phyloP scores from a whole-genome alignment of 2,329 filamentous ascomycete species.

The Shiraia sp. region DNA sequence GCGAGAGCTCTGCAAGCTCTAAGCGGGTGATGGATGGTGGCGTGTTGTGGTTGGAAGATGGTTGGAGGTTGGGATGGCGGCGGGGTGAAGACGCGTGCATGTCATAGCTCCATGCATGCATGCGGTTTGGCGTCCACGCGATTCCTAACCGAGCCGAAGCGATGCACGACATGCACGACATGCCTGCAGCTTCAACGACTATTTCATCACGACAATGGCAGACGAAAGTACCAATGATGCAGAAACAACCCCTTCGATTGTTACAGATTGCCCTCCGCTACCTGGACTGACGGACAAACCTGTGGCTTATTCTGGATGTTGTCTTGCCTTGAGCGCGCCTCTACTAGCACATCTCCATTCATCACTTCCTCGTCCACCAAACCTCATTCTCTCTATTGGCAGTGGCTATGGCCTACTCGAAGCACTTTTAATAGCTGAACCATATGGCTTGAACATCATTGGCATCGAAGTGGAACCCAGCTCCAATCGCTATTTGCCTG shows the following conservation, averaged over 20 bases:
- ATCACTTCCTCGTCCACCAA: conserved; percentile 28
- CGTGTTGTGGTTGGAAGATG: conserved; percentile 13
- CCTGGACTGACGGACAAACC: conserved; percentile 26
- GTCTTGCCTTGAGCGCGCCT: conserved; percentile 39
- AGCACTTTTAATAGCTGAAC: conserved; percentile 40
- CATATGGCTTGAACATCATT: conserved; percentile 36
- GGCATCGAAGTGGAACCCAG: conserved; percentile 55
- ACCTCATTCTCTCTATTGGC: conserved; percentile 50
- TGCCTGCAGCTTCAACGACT: no score
- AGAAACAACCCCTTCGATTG: conserved; percentile 1
- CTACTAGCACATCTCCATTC: conserved; percentile 30
- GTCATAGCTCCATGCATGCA: no score
- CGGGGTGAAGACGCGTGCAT: no score
- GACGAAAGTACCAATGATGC: not conserved
- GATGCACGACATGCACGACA: no score
- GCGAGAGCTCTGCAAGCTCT: conserved; percentile 9
- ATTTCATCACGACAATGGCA: no score
- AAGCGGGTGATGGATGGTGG: conserved; percentile 10
- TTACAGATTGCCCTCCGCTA: conserved; percentile 1
- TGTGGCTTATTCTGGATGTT: conserved; percentile 36
- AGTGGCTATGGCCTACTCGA: conserved; percentile 58
- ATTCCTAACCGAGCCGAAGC: no score
- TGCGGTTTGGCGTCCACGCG: no score
- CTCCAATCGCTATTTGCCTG: conserved; percentile 52
- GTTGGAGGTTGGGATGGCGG: conserved; percentile 18